phyloP scores from a whole-genome alignment of 768 basidiomycete species.

The Mrakia gelida region DNA sequence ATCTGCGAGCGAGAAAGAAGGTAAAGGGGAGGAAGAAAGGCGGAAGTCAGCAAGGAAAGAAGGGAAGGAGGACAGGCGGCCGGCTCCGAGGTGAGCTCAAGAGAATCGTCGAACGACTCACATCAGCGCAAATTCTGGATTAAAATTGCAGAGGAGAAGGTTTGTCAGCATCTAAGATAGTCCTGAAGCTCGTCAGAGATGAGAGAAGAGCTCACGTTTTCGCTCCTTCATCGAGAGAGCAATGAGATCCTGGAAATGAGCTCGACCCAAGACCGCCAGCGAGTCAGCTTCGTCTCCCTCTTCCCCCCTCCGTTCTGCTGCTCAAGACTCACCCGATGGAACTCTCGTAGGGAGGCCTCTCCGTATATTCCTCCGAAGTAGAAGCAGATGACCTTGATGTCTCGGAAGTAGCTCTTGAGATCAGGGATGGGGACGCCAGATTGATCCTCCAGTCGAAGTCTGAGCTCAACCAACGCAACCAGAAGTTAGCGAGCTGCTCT shows the following conservation, averaged over 20 bases:
- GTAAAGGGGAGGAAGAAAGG: not conserved
- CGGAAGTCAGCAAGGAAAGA: no score
- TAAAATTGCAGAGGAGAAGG: not conserved
- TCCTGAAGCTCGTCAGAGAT: not conserved
- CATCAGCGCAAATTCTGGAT: slow-evolving; percentile 26
- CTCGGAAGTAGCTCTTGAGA: slow-evolving; percentile 24
- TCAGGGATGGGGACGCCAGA: slow-evolving; percentile 23
- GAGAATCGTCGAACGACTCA: not conserved
- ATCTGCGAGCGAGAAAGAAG: not conserved
- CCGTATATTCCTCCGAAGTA: slow-evolving; percentile 26
- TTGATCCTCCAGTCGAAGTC: slow-evolving; percentile 24
- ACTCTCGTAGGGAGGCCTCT: slow-evolving; percentile 10
- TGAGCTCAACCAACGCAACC: not conserved
- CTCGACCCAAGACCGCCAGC: not conserved
- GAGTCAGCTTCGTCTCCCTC: not conserved
- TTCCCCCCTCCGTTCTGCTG: not conserved
- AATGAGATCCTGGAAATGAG: slow-evolving; percentile 19
- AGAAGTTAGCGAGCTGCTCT: not conserved
- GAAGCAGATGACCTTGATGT: slow-evolving; percentile 29
- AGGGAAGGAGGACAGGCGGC: not conserved
- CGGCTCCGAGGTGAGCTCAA: not conserved
- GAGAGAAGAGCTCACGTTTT: not conserved
- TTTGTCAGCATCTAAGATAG: not conserved
- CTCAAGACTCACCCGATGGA: slow-evolving; percentile 20
- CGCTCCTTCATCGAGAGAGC: slow-evolving; percentile 7